These are phyloP conservation scores for Auxenochlorella protothecoides DNA, from an alignment of 139 green algal genomes.

Conservation along the genomic window DNA sequence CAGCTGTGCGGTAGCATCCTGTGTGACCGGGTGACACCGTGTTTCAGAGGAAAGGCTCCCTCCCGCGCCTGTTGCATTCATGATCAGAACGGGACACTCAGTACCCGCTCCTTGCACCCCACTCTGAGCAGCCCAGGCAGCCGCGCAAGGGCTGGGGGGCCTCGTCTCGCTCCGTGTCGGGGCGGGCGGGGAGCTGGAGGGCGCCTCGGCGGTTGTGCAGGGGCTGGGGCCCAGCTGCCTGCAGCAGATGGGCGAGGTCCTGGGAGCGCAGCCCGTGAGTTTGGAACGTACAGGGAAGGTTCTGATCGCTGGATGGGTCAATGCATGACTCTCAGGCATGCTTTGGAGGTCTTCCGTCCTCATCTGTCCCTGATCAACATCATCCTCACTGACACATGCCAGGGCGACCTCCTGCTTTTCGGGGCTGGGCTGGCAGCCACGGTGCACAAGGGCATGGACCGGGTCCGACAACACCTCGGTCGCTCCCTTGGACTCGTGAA, in stretches of 20 bases:
- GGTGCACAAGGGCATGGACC: slow-evolving; percentile 71
- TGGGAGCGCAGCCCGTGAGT: slow-evolving; percentile 24
- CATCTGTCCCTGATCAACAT: no score
- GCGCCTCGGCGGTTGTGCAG: slow-evolving; percentile 70
- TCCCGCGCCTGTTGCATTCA: no score
- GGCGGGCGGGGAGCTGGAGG: slow-evolving; percentile 54
- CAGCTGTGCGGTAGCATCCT: no score
- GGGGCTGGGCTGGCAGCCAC: slow-evolving; percentile 49
- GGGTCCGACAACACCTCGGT: slow-evolving; percentile 76
- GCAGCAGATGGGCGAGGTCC: slow-evolving; percentile 20
- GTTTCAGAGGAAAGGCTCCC: no score
- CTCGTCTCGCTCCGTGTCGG: slow-evolving; percentile 63
- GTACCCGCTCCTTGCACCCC: no score
- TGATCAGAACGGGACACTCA: no score
- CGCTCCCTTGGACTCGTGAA: slow-evolving; percentile 49
- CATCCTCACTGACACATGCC: neutral
- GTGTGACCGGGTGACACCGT: no score
- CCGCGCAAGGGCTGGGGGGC: slow-evolving; percentile 30
- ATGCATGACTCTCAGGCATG: no score
- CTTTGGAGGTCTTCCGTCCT: no score
- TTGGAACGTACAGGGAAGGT: no score
- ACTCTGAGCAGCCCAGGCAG: slow-evolving; percentile 8
- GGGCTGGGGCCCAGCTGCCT: slow-evolving; percentile 43
- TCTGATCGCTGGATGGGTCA: no score
- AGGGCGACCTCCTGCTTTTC: slow-evolving; percentile 83